These are phyloP conservation scores for Glaciozyma martinii DNA, from an alignment of 768 basidiomycete genomes.

Conservation along the genomic window DNA sequence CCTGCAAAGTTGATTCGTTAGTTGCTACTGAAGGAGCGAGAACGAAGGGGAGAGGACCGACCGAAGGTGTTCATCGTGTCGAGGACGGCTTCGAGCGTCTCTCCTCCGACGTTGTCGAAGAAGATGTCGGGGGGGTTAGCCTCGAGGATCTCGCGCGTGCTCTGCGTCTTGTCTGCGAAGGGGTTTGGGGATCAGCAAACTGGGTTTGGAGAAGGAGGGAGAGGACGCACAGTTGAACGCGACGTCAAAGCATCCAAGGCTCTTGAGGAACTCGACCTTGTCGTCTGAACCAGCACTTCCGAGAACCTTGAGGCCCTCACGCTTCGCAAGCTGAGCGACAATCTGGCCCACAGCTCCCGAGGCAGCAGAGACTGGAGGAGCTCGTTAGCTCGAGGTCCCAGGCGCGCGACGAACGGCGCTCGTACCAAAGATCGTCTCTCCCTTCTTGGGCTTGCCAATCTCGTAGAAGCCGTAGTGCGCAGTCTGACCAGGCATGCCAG, in stretches of 20 bases:
- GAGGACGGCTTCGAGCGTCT: slow-evolving; percentile 33
- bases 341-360: slow-evolving; percentile 55
- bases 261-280: slow-evolving; percentile 56
- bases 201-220: slow-evolving; percentile 16
- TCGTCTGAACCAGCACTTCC: slow-evolving; percentile 62
- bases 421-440: slow-evolving; percentile 48
- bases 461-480: neutral
- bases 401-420: slow-evolving; percentile 20
- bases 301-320: slow-evolving; percentile 53
- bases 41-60: no score
- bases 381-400: neutral
- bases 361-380: neutral
- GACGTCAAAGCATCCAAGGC: slow-evolving; percentile 58
- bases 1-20: no score
- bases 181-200: neutral
- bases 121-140: slow-evolving; percentile 29
- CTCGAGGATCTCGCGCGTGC: slow-evolving; percentile 20
- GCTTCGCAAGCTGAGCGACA: slow-evolving; percentile 46
- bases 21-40: no score
- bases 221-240: slow-evolving; percentile 51
- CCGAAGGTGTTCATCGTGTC: slow-evolving; percentile 26
- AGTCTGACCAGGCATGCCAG: neutral
- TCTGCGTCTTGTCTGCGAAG: slow-evolving; percentile 30
- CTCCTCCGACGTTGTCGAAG: slow-evolving; percentile 36
- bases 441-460: slow-evolving; percentile 45